Percentiles rank a stretch among this genome's conserved stretches.
phyloP scores from a whole-genome alignment of 2,329 filamentous ascomycete species.

The Zymoseptoria ardabiliae region DNA sequence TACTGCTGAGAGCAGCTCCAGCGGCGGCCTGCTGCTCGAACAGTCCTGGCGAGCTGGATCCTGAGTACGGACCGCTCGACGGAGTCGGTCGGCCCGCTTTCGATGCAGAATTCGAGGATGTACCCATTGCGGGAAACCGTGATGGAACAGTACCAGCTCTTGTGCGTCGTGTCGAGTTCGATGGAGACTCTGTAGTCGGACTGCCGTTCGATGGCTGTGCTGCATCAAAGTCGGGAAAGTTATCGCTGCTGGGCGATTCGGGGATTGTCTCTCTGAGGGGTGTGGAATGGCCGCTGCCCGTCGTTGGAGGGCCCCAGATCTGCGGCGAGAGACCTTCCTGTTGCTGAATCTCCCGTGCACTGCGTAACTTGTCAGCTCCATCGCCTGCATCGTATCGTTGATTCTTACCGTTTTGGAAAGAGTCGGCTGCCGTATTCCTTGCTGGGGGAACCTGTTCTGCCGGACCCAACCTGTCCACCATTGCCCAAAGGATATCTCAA shows the following conservation, averaged over 20 bases:
- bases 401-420: slow-evolving; percentile 81
- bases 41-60: slow-evolving; percentile 42
- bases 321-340: slow-evolving; percentile 76
- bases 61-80: slow-evolving; percentile 76
- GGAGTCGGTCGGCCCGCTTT: slow-evolving; percentile 81
- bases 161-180: slow-evolving; percentile 54
- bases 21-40: slow-evolving; percentile 27
- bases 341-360: slow-evolving; percentile 91
- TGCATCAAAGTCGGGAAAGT: slow-evolving; percentile 77
- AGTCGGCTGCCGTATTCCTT: slow-evolving; percentile 79
- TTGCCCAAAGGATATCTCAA: slow-evolving; percentile 67
- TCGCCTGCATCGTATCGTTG: not conserved
- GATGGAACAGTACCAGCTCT: slow-evolving; percentile 95
- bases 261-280: slow-evolving; percentile 95
- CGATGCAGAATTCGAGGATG: slow-evolving; percentile 45
- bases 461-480: slow-evolving; percentile 47
- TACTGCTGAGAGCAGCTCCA: slow-evolving; percentile 45
- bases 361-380: slow-evolving; percentile 33
- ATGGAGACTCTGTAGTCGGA: slow-evolving; percentile 15
- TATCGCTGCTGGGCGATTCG: slow-evolving; percentile 86
- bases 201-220: slow-evolving; percentile 21
- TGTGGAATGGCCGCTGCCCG: slow-evolving; percentile 92
- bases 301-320: slow-evolving; percentile 87
- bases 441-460: slow-evolving; percentile 85
- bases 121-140: slow-evolving; percentile 72